These are phyloP conservation scores for Ophiostoma sp. DNA, from an alignment of 2,329 filamentous ascomycete species.

Conservation along the genomic window DNA sequence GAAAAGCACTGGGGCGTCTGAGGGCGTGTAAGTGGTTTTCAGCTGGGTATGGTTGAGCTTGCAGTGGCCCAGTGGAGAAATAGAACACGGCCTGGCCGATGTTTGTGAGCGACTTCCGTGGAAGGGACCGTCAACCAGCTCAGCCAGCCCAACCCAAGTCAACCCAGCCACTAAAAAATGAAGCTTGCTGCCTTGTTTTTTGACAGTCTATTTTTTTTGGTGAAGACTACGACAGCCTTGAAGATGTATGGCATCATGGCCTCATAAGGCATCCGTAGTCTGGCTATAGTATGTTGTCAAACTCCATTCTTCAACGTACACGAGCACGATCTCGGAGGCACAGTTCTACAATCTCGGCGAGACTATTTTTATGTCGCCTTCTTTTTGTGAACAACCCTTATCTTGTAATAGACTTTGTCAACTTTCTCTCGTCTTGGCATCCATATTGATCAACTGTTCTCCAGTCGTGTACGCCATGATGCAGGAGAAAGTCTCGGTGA, in stretches of 20 bases:
- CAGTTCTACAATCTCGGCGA: neutral
- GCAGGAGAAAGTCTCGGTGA: neutral
- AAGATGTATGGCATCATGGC: neutral
- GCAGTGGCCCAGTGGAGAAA: neutral
- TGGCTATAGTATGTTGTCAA: too few relatives aligned
- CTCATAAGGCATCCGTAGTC: too few relatives aligned
- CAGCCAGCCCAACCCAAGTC: too few relatives aligned
- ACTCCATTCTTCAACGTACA: neutral
- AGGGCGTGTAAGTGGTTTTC: neutral
- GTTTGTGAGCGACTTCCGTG: neutral
- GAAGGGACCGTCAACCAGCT: neutral
- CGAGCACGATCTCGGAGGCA: neutral
- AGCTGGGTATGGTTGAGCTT: neutral
- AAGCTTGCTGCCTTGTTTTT: slow-evolving; percentile 5
- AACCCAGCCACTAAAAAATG: neutral
- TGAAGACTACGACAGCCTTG: too few relatives aligned
- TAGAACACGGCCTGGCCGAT: neutral
- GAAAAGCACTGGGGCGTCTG: neutral
- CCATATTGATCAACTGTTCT: neutral
- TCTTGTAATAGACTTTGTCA: neutral
- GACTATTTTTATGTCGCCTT: neutral
- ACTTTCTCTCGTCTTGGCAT: neutral
- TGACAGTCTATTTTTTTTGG: neutral
- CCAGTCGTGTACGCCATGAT: neutral
- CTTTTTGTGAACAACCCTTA: neutral